Evolutionary conservation across 2,329 filamentous ascomycete genomes (phyloP), one percentile per base, ranked within the genome.

Genomic region (Pseudogymnoascus sp.): DNA sequence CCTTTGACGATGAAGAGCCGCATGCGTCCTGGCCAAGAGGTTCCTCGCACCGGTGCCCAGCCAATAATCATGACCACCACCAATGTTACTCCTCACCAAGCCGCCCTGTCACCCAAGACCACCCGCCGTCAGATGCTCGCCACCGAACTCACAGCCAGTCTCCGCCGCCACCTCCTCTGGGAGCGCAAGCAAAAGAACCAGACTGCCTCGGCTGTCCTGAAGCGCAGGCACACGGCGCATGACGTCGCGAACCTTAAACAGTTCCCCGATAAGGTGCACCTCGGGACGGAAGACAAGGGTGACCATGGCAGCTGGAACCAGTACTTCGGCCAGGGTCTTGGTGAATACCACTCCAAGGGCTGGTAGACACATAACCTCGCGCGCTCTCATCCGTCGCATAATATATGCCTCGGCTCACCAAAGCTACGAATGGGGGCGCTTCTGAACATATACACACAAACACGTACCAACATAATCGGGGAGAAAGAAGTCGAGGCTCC

Each of bases 91-190:
- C 68, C 70, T 60, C 85, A 89, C 68, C 88, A 90, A 63, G 85
- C 87, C 28, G 90, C 91, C 1, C 83, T 96, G 68, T 97, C 95
- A 4, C 95, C 95, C 3, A 86, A 92, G 64, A 97, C 93, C 0
- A 97, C 93, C 0, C 86, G 95, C 61, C 86, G 93, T 65, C 96
- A 97, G 76, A 99, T 99, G 95, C 83, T 99, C 64, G 89, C 91
- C 8, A 96, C 91, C 0, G 95, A 99, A 78, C 80, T 99, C 63
- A 97, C 93, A 2, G 92, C 96, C 74, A 96, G 91, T 21, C 86
- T 99, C 3, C 87, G 95, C 21, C 90, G 92, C 69, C 90, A 97
- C 71, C 86, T 99, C 15, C 83, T 97, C 15, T 96, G 91, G 90
- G 95, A 99, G 75, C 88, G 95, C 62, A 91, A 96, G 73, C 93